Percentiles rank a stretch among this genome's conserved stretches.
phyloP scores from a whole-genome alignment of 2,329 filamentous ascomycete genomes.

The Microcyclospora pomicola region DNA sequence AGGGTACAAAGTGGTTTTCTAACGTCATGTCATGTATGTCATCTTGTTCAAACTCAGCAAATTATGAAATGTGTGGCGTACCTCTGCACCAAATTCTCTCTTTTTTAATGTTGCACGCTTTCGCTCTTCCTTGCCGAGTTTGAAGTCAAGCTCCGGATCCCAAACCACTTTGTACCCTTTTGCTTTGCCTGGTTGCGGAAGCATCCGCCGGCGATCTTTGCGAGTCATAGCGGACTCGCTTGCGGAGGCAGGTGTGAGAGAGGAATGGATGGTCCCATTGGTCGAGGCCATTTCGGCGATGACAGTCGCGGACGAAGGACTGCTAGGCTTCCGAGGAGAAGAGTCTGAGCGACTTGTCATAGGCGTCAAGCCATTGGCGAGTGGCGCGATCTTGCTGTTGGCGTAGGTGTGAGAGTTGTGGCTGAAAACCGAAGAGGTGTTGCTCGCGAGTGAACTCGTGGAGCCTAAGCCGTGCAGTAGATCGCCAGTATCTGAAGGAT shows the following conservation, averaged over 20 bases:
- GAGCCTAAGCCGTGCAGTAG: slow-evolving; percentile 58
- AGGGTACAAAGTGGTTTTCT: slow-evolving; percentile 26
- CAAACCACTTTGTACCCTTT: slow-evolving; percentile 47
- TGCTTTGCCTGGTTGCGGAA: slow-evolving; percentile 36
- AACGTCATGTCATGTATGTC: slow-evolving; percentile 20
- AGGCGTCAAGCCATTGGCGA: slow-evolving; percentile 46
- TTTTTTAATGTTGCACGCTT: slow-evolving; percentile 24
- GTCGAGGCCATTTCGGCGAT: slow-evolving; percentile 15
- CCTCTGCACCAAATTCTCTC: slow-evolving; percentile 26
- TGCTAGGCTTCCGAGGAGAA: slow-evolving; percentile 45
- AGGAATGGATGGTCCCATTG: slow-evolving; percentile 10
- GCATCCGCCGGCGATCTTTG: slow-evolving; percentile 31
- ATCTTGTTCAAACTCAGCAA: slow-evolving; percentile 25
- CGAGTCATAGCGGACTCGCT: slow-evolving; percentile 30
- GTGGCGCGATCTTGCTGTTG: slow-evolving; percentile 41
- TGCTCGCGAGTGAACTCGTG: slow-evolving; percentile 57
- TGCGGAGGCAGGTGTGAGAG: slow-evolving; percentile 12
- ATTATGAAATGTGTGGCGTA: slow-evolving; percentile 27
- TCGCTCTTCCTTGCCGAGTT: slow-evolving; percentile 43
- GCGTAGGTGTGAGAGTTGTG: slow-evolving; percentile 38
- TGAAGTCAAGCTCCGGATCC: slow-evolving; percentile 49
- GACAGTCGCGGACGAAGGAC: slow-evolving; percentile 29
- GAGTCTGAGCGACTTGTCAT: slow-evolving; percentile 50
- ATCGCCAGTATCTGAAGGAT: slow-evolving; percentile 39
- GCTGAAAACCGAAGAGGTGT: slow-evolving; percentile 59